phyloP scores from a whole-genome alignment of 2,329 filamentous ascomycete genomes.

The Lachnellula cervina region DNA sequence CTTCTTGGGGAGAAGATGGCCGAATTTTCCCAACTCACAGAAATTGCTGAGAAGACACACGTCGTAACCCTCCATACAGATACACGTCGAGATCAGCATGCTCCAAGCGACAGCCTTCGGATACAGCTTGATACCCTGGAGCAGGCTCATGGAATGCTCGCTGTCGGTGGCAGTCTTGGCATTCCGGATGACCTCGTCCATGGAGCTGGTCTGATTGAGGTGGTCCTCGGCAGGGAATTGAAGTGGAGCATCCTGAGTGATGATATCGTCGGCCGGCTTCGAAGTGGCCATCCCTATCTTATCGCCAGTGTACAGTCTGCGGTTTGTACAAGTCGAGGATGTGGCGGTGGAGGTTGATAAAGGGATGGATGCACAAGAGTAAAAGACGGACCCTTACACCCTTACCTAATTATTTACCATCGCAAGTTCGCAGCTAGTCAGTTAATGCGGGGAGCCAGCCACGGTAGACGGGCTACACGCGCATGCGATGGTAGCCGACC shows the following conservation, averaged over 20 bases:
- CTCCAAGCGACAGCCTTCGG: constrained; percentile 84
- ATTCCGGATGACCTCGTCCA: constrained; percentile 33
- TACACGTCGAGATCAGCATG: constrained; percentile 81
- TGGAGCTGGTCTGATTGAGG: constrained; percentile 20
- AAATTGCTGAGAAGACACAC: constrained; percentile 39
- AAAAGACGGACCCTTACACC: background rate
- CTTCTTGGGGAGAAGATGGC: background rate
- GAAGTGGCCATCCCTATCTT: background rate
- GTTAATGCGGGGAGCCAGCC: background rate
- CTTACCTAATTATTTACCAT: background rate
- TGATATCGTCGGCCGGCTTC: background rate
- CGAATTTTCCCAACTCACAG: constrained; percentile 26
- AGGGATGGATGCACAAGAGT: background rate
- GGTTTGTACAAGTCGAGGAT: background rate
- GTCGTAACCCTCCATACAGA: constrained; percentile 89
- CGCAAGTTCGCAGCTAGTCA: background rate
- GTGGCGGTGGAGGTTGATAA: background rate
- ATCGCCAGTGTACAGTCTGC: background rate
- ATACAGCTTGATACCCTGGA: constrained; percentile 75
- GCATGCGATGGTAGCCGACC: background rate
- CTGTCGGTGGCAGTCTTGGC: constrained; percentile 51
- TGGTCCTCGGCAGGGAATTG: constrained; percentile 24
- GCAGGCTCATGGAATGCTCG: constrained; percentile 65
- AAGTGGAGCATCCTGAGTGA: constrained; percentile 10
- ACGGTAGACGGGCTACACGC: background rate